Percentiles rank a stretch among this genome's conserved stretches.
Evolutionary conservation across 2,329 filamentous ascomycete genomes (phyloP).

Genomic region (Arthrobotrys sphaeroides): DNA sequence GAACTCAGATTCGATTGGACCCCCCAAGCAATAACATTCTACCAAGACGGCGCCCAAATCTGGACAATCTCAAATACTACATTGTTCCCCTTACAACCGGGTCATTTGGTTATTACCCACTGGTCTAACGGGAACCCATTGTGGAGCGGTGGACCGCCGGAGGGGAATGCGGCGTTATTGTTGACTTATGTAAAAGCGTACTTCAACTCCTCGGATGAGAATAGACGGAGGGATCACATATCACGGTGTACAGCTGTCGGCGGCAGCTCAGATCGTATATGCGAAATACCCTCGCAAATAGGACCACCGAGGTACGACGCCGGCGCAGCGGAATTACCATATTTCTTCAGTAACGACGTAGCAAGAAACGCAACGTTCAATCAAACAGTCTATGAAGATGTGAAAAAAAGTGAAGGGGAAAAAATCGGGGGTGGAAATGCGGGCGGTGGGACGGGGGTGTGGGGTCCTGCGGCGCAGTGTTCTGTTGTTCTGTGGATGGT

Average conservation of each 20-base stretch:
- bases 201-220: conserved; percentile 73
- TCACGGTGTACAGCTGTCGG: conserved; percentile 63
- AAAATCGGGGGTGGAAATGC: background rate
- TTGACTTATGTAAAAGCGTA: conserved; percentile 79
- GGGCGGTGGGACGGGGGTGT: background rate
- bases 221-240: conserved; percentile 62
- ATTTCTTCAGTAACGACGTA: conserved; percentile 46
- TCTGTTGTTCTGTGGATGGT: background rate
- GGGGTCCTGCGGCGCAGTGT: background rate
- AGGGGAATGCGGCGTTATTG: conserved; percentile 69
- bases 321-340: conserved; percentile 23
- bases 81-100: conserved; percentile 69
- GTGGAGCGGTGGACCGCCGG: conserved; percentile 78
- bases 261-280: conserved; percentile 62
- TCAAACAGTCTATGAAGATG: conserved; percentile 40
- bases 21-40: conserved; percentile 72
- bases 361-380: conserved; percentile 42
- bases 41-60: conserved; percentile 71
- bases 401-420: conserved; percentile 16
- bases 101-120: conserved; percentile 76
- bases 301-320: conserved; percentile 58
- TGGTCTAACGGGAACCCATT: conserved; percentile 78
- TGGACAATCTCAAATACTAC: conserved; percentile 67
- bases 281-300: conserved; percentile 65
- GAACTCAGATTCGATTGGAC: conserved; percentile 83